A percentile compares a stretch with the other conserved stretches of the same genome.
Evolutionary conservation across 23 red algal genomes (phyloP).

Genomic region (Gracilaria caudata): DNA sequence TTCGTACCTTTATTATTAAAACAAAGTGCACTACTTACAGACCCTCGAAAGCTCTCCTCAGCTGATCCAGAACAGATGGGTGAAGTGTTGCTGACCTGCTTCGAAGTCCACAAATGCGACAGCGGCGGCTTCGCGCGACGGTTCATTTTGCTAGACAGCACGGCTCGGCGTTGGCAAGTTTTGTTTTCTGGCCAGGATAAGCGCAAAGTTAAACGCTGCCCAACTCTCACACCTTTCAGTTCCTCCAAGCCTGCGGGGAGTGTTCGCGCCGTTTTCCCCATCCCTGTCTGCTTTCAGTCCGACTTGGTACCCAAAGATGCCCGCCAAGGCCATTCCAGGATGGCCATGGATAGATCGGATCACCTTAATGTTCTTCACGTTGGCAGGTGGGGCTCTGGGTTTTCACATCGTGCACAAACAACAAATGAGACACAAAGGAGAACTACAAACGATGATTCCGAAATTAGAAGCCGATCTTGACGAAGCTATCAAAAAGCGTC

Average conservation of each 20-base stretch:
- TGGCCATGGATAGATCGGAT: constrained; percentile 33
- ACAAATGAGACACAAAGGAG: constrained; percentile 5
- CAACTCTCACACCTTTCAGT: not conserved
- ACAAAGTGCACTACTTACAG: not conserved
- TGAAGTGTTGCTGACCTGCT: no score
- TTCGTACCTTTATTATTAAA: not conserved
- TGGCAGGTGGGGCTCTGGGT: constrained; percentile 31
- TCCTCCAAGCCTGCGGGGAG: not conserved
- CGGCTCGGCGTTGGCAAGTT: not conserved
- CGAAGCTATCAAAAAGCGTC: not conserved
- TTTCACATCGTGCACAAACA: constrained; percentile 29
- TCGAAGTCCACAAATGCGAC: not conserved
- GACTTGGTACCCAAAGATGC: not conserved
- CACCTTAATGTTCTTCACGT: constrained; percentile 40
- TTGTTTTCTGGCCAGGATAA: not conserved
- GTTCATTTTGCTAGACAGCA: not conserved
- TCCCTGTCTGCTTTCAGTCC: not conserved
- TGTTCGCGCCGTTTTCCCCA: not conserved
- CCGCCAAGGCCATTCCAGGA: not conserved
- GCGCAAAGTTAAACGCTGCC: not conserved
- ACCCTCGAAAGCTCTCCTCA: no score
- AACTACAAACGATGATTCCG: constrained; percentile 30
- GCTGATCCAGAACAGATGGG: no score
- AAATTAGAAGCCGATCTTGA: constrained; percentile 37
- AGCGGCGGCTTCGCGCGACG: not conserved